Evolutionary conservation across 208 protist genomes (phyloP).

Genomic region (Acanthamoeba healyi): DNA sequence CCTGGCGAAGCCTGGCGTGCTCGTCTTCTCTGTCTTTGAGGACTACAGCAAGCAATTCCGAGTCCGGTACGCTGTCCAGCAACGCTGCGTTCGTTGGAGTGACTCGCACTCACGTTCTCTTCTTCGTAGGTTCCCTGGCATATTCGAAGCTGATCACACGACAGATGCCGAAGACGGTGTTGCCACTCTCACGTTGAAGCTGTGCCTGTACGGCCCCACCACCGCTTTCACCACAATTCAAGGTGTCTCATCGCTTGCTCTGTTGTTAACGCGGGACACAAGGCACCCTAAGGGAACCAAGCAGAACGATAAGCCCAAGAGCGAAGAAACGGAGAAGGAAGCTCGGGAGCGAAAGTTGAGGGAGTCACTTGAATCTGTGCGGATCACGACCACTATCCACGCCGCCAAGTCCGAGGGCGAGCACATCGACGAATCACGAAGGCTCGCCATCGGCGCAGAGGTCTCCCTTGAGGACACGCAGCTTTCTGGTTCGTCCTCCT

Average conservation of each 20-base stretch:
- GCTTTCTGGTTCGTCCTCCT: neutral
- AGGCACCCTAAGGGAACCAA: neutral
- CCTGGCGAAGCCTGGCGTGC: neutral
- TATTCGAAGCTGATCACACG: neutral
- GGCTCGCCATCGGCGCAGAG: conserved; percentile 17
- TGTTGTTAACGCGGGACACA: neutral
- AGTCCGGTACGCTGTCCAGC: neutral
- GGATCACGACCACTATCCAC: neutral
- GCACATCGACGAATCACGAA: neutral
- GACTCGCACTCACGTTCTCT: neutral
- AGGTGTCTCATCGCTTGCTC: neutral
- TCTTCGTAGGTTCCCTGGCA: neutral
- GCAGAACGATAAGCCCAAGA: neutral
- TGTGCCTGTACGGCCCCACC: neutral
- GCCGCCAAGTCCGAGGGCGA: neutral
- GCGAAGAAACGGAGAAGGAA: neutral
- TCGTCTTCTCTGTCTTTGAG: neutral
- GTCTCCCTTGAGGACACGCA: neutral
- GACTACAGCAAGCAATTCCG: conserved; percentile 12
- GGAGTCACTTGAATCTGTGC: conserved; percentile 4
- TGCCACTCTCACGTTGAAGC: neutral
- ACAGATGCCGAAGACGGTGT: neutral
- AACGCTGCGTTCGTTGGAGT: neutral
- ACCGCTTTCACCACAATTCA: neutral
- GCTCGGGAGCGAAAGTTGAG: neutral